Evolutionary conservation across 2,329 filamentous ascomycete species (phyloP).

Genomic region (Sarocladiaceae sp.): DNA sequence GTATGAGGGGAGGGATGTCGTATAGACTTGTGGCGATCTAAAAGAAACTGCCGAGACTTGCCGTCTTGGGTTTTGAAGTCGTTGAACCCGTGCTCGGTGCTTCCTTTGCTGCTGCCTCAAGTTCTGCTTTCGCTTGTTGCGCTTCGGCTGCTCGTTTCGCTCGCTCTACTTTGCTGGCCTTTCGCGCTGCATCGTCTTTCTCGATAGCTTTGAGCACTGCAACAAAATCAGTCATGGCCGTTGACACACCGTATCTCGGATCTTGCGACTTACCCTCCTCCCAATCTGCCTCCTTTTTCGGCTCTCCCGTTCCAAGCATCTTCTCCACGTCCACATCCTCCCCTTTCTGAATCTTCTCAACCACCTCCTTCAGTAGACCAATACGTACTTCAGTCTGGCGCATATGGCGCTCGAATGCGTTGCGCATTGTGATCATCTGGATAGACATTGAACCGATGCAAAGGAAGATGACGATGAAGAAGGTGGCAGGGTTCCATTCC

Average conservation of each 20-base stretch:
- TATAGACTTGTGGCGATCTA: constrained; percentile 25
- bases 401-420: constrained; percentile 67
- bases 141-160: constrained; percentile 24
- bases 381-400: constrained; percentile 79
- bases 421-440: constrained; percentile 78
- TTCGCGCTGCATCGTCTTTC: constrained; percentile 52
- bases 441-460: constrained; percentile 96
- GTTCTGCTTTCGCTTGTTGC: constrained; percentile 14
- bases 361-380: constrained; percentile 67
- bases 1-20: constrained; percentile 12
- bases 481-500: constrained; percentile 77
- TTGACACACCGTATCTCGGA: background rate
- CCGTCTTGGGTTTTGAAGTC: constrained; percentile 14
- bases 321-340: constrained; percentile 83
- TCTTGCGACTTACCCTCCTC: constrained; percentile 62
- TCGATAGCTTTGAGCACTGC: constrained; percentile 64
- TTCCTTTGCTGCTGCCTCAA: background rate
- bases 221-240: constrained; percentile 13
- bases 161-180: constrained; percentile 35
- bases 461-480: constrained; percentile 76
- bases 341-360: constrained; percentile 65
- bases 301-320: constrained; percentile 73
- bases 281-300: constrained; percentile 77
- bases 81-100: background rate
- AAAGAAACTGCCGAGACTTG: constrained; percentile 45